Evolutionary conservation across 257 asterid species (phyloP), one percentile per base, ranked within the genome.

Genomic region (Nicotiana tabacum): DNA sequence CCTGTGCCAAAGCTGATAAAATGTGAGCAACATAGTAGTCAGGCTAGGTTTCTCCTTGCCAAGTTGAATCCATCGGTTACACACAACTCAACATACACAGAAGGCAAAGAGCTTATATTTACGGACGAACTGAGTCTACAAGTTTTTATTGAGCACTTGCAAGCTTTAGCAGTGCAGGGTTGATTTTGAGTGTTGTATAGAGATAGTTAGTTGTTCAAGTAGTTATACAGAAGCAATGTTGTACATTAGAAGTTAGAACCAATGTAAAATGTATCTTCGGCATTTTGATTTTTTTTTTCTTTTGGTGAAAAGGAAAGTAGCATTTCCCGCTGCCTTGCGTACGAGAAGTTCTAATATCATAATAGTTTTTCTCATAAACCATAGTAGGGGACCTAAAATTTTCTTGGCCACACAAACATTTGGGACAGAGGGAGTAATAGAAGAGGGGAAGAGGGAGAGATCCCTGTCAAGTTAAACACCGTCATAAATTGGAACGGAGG

Each of bases 1-100:
- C 99, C 98, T 2, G 98, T 93, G 55, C 99, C 98, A 4, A 94
- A 90, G 83, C 88, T 93, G n/a, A 77, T 94, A 3, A 94, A 86
- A 81, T 96, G 99, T 60, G 99, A 96, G 30, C 99, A 96, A 83
- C 99, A 96, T 68, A 84, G 99, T 80, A 96, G 99, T 87, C 98
- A 93, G 85, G 99, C 98, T 9, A 89, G 99, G 89, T 91, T 92
- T 89, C 97, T 96, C 78, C 97, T 96, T 46, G 98, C 98, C 5
- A 93, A 92, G 90, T 81, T 96, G 68, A 96, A 96, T 84, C 99
- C 99, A 11, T 96, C 99, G 1, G 91, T 93, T 16, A 94, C 98
- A 4, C 99, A 91, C 66, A 84, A 91, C 60, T 92, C 97, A 13
- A 90, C 86, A 0, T 68, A 90, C 76, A 46, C 84, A 0, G 90